Percentiles rank a stretch among this genome's conserved stretches.
phyloP scores from a whole-genome alignment of 78 protist genomes.

The Emiliania huxleyi region DNA sequence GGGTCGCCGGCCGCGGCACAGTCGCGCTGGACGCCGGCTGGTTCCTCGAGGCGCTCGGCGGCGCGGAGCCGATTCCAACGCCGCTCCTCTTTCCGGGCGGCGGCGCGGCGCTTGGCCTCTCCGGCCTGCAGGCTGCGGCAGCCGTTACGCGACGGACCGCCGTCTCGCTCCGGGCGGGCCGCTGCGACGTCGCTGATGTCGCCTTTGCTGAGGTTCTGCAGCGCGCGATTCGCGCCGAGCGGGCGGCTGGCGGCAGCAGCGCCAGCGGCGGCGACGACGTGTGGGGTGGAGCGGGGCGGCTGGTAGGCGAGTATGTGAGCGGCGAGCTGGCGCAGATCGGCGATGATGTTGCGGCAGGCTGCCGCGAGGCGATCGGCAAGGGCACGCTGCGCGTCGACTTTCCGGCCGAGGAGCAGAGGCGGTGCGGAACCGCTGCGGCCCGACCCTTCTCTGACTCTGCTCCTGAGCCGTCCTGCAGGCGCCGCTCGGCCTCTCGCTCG shows the following conservation, averaged over 20 bases:
- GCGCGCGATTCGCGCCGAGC: background rate
- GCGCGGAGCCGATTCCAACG: background rate
- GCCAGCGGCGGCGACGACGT: background rate
- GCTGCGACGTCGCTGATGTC: background rate
- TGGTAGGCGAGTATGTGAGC: background rate
- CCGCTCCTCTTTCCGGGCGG: background rate
- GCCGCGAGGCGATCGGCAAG: background rate
- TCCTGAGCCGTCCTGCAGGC: too few species aligned
- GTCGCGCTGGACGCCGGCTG: background rate
- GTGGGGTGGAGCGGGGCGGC: background rate
- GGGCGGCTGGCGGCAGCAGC: background rate
- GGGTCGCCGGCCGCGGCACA: background rate
- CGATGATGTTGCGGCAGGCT: background rate
- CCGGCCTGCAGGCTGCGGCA: background rate
- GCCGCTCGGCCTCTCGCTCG: background rate
- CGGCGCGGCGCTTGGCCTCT: background rate
- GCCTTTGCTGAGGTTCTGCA: background rate
- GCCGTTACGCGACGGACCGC: background rate
- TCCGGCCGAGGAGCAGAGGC: background rate
- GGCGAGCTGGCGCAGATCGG: background rate
- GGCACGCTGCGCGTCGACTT: background rate
- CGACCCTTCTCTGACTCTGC: too few species aligned
- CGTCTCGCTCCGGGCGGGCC: background rate
- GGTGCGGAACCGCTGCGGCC: too few species aligned
- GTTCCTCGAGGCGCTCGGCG: background rate